Evolutionary conservation across 805 yeast species (phyloP), one percentile per base, ranked within the genome.

Genomic region (Candida incommunis): DNA sequence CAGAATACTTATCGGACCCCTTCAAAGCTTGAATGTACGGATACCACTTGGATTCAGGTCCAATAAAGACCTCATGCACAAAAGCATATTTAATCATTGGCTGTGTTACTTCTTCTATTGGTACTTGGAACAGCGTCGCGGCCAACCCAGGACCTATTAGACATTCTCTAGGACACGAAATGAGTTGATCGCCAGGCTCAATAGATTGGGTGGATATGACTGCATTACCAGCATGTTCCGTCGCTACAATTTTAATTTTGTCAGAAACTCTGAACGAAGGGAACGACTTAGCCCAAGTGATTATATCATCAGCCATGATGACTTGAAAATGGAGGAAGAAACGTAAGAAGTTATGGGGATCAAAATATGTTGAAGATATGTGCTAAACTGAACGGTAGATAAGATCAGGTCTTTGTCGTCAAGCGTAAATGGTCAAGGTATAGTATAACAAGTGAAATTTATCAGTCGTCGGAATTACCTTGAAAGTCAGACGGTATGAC

Each of bases 21-120:
- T 23, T 15, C 18, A 79, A 58, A 13, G 65, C 55, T 35, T 69
- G 62, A 31, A 79, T 56, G 50, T 78, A 79, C 2, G 77, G 72
- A 2, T 40, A 34, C 63, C 62, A 63, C 20, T 47, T 34, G 44
- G 63, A 63, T 62, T 43, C 22, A 2, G 43, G 41, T 3, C 50
- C 52, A 15, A 25, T 41, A 9, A 25, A 37, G 4, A n/a, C 40
- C 43, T 55, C 52, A 23, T 46, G 48, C 9, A 52, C 34, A 11
- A 55, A 43, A 2, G 50, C 47, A 37, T 53, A 27, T 41, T 54
- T 54, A 21, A 49, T 41, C 18, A 23, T 43, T 3, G 42, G 37
- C 35, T 50, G 53, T 11, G 13, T 16, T 20, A 37, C 13, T 16
- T 41, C 27, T 31, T 27, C 40, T 22, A 31, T 21, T 16, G 31